Percentiles rank a stretch among this genome's conserved stretches.
These are phyloP conservation scores for Monilinia fructigena DNA, from an alignment of 2,329 filamentous ascomycete genomes.

Conservation along the genomic window DNA sequence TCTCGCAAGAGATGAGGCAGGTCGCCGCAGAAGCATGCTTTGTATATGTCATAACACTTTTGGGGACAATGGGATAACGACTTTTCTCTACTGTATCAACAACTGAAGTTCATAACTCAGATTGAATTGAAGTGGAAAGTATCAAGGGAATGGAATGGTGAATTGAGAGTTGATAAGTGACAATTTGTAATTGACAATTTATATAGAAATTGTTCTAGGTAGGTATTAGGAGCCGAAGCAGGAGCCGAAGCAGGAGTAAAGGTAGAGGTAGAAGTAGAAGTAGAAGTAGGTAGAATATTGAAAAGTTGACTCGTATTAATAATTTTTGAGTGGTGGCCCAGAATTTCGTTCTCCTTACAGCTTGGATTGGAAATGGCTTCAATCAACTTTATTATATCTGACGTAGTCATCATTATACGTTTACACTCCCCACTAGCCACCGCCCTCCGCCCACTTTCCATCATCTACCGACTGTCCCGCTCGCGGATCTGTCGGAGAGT, in stretches of 20 bases:
- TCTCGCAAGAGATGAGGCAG: slow-evolving; percentile 29
- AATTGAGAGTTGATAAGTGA: not conserved
- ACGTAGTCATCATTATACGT: slow-evolving; percentile 6
- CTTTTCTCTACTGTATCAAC: not conserved
- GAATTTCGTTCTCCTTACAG: no score
- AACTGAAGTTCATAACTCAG: slow-evolving; percentile 7
- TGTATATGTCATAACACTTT: slow-evolving; percentile 5
- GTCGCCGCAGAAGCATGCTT: slow-evolving; percentile 33
- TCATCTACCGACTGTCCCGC: no score
- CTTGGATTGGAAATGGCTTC: no score
- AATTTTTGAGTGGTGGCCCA: not conserved
- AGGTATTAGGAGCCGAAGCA: not conserved
- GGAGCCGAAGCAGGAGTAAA: no score
- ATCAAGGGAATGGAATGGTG: not conserved
- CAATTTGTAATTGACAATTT: no score
- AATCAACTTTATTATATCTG: not conserved
- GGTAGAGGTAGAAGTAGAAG: no score
- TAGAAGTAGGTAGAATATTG: not conserved
- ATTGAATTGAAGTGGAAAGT: not conserved
- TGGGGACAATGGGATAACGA: not conserved
- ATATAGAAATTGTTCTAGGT: not conserved
- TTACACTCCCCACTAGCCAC: not conserved
- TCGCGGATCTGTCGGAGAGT: slow-evolving; percentile 4
- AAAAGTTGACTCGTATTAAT: not conserved
- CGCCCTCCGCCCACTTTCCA: not conserved